A percentile compares a stretch with the other conserved stretches of the same genome.
These are phyloP conservation scores for Hypoxylon crocopeplum DNA, from an alignment of 495 filamentous ascomycete species.

Conservation along the genomic window DNA sequence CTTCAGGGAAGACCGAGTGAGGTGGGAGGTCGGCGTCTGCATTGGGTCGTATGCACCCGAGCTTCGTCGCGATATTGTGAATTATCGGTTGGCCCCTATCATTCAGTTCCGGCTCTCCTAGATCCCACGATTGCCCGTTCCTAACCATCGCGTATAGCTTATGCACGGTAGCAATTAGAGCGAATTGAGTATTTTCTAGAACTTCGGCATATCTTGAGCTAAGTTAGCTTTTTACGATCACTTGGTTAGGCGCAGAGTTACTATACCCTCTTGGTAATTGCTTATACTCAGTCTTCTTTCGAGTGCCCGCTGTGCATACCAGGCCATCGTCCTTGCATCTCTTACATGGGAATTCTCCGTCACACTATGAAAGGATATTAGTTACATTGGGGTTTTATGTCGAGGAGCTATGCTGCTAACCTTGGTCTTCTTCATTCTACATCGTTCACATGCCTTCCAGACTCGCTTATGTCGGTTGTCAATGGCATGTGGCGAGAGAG, in stretches of 20 bases:
- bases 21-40: constrained; percentile 61
- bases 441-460: constrained; percentile 74
- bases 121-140: constrained; percentile 59
- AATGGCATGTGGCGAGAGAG: constrained; percentile 38
- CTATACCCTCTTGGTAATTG: constrained; percentile 60
- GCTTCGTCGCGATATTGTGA: constrained; percentile 63
- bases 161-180: constrained; percentile 62
- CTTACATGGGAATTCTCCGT: constrained; percentile 71
- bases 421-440: constrained; percentile 77
- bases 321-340: constrained; percentile 69
- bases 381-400: neutral
- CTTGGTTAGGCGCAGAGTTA: neutral
- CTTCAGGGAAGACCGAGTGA: constrained; percentile 60
- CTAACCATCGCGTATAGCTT: constrained; percentile 65
- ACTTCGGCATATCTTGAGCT: constrained; percentile 60
- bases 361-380: constrained; percentile 55
- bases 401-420: constrained; percentile 44
- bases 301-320: constrained; percentile 62
- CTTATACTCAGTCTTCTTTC: constrained; percentile 67
- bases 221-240: constrained; percentile 30
- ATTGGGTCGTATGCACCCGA: constrained; percentile 63
- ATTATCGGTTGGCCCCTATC: constrained; percentile 62
- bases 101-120: constrained; percentile 63
- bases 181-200: constrained; percentile 64
- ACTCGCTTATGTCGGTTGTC: constrained; percentile 68